Evolutionary conservation across 495 filamentous ascomycete species (phyloP), one percentile per base, ranked within the genome.

Genomic region (Jackrogersella minutella): DNA sequence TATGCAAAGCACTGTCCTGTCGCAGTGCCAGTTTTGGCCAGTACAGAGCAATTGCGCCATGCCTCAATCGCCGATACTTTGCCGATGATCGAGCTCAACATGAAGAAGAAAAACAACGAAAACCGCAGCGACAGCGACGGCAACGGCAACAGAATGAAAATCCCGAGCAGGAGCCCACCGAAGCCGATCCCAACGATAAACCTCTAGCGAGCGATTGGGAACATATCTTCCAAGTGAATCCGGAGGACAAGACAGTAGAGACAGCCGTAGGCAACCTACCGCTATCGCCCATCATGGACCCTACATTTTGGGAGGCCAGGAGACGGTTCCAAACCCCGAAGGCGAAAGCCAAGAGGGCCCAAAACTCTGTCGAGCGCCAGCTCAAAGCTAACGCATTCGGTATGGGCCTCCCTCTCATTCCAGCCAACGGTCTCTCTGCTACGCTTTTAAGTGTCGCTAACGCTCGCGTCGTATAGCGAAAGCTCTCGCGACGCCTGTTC

Each of bases 401-500:
- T 87, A 82, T 11, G 70, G 54, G 46, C 4, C 31, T 7, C 1
- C 31, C 34, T 71, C 19, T 68, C 31, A 63, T 60, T 11, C n/a
- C n/a, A 44, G 68, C 1, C 19, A 9, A 22, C 8, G 6, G 28
- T 16, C 63, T 64, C 17, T 58, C 60, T 47, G 59, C 64, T n/a
- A n/a, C 22, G 47, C 62, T 62, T 28, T 64, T 67, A 36, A 64
- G 59, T 65, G 77, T n/a, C n/a, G n/a, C 78, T 62, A 22, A 77
- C 69, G 30, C 31, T 58, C 39, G 36, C 30, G 21, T 10, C 16
- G 71, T 53, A 76, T 64, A 83, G 81, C 85, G 14, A 78, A 80
- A 16, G 87, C 89, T 9, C 83, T 97, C 5, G 90, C 88, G 13
- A 86, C 85, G 0, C 87, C 88, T 0, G 36, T 86, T 13, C 86